phyloP scores from a whole-genome alignment of 306 rosid species.

The Hippophae tibetana region DNA sequence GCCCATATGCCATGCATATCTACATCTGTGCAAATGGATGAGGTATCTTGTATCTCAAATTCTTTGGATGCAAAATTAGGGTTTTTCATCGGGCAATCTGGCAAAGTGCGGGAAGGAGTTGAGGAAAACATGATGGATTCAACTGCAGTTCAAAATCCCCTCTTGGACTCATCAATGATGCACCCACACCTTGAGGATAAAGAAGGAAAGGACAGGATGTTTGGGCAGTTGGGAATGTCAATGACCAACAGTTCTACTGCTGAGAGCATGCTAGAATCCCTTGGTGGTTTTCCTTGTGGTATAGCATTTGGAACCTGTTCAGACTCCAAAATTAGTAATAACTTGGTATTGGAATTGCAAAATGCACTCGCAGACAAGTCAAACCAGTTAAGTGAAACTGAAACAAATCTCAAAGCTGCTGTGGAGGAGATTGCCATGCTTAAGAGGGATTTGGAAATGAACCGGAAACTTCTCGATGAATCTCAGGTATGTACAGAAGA shows the following conservation, averaged over 20 bases:
- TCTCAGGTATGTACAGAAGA: conserved; percentile 61
- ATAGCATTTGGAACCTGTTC: conserved; percentile 36
- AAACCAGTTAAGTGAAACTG: conserved; percentile 53
- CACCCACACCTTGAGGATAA: conserved; percentile 73
- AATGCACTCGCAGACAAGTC: conserved; percentile 56
- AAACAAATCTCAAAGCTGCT: conserved; percentile 50
- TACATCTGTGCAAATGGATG: conserved; percentile 79
- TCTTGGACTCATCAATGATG: conserved; percentile 76
- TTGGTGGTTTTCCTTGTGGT: conserved; percentile 45
- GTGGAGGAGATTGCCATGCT: conserved; percentile 62
- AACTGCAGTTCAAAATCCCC: conserved; percentile 59
- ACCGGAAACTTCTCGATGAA: conserved; percentile 76
- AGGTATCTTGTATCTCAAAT: conserved; percentile 84
- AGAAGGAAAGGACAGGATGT: conserved; percentile 55
- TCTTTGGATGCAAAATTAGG: conserved; percentile 72
- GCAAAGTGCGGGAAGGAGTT: conserved; percentile 54
- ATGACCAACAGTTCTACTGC: conserved; percentile 93
- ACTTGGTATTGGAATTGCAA: conserved; percentile 57
- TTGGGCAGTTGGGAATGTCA: conserved; percentile 64
- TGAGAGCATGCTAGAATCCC: conserved; percentile 72
- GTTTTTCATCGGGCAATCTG: conserved; percentile 40
- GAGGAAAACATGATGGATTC: conserved; percentile 97
- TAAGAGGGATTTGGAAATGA: conserved; percentile 69
- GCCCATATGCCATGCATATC: conserved; percentile 44
- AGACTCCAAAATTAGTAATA: conserved; percentile 43